Conservation (phyloP, 352 stramenopile genomes). For the Phytopythium aichiense region DNA sequence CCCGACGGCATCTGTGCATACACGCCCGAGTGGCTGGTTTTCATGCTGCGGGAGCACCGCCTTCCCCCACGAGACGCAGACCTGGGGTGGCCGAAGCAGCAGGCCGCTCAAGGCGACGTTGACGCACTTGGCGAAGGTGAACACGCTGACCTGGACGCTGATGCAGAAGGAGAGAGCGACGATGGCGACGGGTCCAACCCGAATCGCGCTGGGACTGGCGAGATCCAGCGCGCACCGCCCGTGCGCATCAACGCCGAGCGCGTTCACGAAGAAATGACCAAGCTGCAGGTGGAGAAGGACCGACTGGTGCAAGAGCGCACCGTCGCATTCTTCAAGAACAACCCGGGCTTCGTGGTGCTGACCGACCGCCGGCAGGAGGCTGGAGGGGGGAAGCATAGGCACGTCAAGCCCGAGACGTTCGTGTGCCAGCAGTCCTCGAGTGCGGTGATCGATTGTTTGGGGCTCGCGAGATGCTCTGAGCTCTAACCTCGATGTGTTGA, state of each 20-base stretch:
- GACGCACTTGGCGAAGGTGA: slow-evolving; percentile 7
- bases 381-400: slow-evolving; percentile 20
- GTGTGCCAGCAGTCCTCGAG: slow-evolving; percentile 71
- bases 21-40: slow-evolving; percentile 66
- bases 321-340: slow-evolving; percentile 72
- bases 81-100: slow-evolving; percentile 38
- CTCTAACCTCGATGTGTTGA: slow-evolving; percentile 4
- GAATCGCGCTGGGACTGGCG: slow-evolving; percentile 21
- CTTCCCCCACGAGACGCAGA: slow-evolving; percentile 17
- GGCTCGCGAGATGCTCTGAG: background rate
- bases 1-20: slow-evolving; percentile 28
- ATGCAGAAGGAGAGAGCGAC: slow-evolving; percentile 18
- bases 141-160: slow-evolving; percentile 10
- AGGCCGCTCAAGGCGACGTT: slow-evolving; percentile 21
- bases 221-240: slow-evolving; percentile 38
- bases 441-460: slow-evolving; percentile 14
- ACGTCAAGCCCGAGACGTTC: slow-evolving; percentile 51
- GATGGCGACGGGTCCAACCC: slow-evolving; percentile 52
- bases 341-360: slow-evolving; percentile 54
- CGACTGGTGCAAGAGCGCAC: slow-evolving; percentile 54
- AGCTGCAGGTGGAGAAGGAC: slow-evolving; percentile 43
- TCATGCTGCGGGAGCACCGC: slow-evolving; percentile 39
- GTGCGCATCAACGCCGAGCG: slow-evolving; percentile 33
- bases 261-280: slow-evolving; percentile 34
- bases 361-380: slow-evolving; percentile 15